Percentiles rank a stretch among this genome's conserved stretches.
phyloP scores from a whole-genome alignment of 2,329 filamentous ascomycete genomes.

The Aspergillus floridensis region DNA sequence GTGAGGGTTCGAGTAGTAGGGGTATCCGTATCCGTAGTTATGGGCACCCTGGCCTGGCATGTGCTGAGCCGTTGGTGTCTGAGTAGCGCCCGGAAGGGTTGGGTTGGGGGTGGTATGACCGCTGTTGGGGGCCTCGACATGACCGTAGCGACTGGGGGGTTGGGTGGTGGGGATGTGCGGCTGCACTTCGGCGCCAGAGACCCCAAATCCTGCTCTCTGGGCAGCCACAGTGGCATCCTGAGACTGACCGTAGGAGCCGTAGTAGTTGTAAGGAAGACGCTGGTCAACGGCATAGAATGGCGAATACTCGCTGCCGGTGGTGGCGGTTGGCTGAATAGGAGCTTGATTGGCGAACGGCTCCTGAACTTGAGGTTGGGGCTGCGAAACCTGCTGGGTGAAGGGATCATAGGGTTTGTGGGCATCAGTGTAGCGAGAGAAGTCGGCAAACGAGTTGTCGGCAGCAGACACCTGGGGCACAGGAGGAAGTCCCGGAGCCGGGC shows the following conservation, averaged over 20 bases:
- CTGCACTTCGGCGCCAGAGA: slow-evolving; percentile 58
- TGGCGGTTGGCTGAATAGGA: slow-evolving; percentile 58
- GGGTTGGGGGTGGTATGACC: slow-evolving; percentile 91
- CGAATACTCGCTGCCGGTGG: slow-evolving; percentile 69
- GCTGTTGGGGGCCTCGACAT: slow-evolving; percentile 74
- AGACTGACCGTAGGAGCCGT: slow-evolving; percentile 62
- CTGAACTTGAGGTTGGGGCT: slow-evolving; percentile 62
- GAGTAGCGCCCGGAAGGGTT: slow-evolving; percentile 56
- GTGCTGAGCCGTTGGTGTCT: slow-evolving; percentile 54
- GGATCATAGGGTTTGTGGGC: slow-evolving; percentile 82
- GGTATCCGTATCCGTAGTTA: slow-evolving; percentile 60
- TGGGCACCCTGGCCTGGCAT: slow-evolving; percentile 51
- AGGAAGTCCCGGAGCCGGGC: slow-evolving; percentile 61
- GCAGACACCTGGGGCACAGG: slow-evolving; percentile 57
- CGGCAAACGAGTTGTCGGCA: slow-evolving; percentile 47
- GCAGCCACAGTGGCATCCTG: slow-evolving; percentile 68
- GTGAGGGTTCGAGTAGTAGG: slow-evolving; percentile 61
- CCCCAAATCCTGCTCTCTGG: slow-evolving; percentile 74
- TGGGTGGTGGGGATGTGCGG: slow-evolving; percentile 64
- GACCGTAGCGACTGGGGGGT: slow-evolving; percentile 69
- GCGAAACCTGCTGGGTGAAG: slow-evolving; percentile 71
- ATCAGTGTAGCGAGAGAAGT: slow-evolving; percentile 55
- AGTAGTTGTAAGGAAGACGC: slow-evolving; percentile 75
- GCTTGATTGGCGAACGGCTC: slow-evolving; percentile 55
- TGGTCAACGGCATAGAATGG: slow-evolving; percentile 80